Percentiles rank a stretch among this genome's conserved stretches.
Conservation (phyloP, 805 yeast genomes). For the Wickerhamomyces alni region DNA sequence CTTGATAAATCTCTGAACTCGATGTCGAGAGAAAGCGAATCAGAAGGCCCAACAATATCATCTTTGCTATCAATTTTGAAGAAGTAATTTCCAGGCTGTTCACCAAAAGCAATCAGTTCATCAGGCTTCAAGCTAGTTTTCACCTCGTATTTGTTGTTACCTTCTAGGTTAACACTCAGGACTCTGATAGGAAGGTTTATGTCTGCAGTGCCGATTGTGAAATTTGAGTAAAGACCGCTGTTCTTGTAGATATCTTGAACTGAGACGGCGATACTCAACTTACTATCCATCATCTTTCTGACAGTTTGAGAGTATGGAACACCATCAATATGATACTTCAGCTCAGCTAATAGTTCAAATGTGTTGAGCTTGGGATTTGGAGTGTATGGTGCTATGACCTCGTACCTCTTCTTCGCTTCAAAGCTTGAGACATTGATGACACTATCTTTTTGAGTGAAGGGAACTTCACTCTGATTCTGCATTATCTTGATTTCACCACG, state of each 20-base stretch:
- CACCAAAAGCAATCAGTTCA: constrained; percentile 50
- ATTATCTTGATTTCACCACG: neutral
- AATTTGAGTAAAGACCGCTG: constrained; percentile 54
- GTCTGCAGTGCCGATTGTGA: constrained; percentile 58
- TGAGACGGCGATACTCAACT: constrained; percentile 61
- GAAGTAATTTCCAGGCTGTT: constrained; percentile 63
- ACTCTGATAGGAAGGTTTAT: constrained; percentile 48
- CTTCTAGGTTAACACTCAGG: constrained; percentile 33
- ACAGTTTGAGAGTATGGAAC: constrained; percentile 13
- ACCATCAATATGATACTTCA: constrained; percentile 8
- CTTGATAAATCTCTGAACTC: constrained; percentile 39
- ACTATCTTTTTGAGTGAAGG: neutral
- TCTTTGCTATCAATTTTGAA: constrained; percentile 39
- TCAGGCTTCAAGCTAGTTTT: constrained; percentile 24
- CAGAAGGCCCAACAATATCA: constrained; percentile 22
- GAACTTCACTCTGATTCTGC: too few species aligned
- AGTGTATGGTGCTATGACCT: constrained; percentile 28
- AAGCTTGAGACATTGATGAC: neutral
- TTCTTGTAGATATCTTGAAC: constrained; percentile 74
- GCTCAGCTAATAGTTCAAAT: constrained; percentile 9
- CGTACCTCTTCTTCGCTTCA: constrained; percentile 10
- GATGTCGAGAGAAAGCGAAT: constrained; percentile 36
- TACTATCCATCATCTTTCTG: constrained; percentile 37
- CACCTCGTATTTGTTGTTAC: constrained; percentile 28
- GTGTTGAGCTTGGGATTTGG: constrained; percentile 13